These are phyloP conservation scores for Lactifluus pinguis DNA, from an alignment of 768 basidiomycete species.

Conservation along the genomic window DNA sequence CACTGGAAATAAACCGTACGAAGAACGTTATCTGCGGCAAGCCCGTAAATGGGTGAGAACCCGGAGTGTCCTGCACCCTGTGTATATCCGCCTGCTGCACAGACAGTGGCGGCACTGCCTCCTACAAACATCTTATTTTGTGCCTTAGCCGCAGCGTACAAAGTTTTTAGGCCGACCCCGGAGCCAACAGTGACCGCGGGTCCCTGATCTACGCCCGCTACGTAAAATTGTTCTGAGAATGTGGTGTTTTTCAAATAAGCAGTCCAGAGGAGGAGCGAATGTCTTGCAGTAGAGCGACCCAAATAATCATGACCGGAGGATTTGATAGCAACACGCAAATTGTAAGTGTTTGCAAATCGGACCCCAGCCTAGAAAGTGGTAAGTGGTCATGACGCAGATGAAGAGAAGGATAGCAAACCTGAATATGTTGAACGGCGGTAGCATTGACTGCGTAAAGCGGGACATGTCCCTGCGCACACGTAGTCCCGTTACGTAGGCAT, in stretches of 20 bases:
- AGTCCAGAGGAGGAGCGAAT: slow-evolving; percentile 35
- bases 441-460: slow-evolving; percentile 18
- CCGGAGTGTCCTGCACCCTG: slow-evolving; percentile 24
- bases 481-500: slow-evolving; percentile 10
- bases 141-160: neutral
- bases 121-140: neutral
- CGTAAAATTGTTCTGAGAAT: neutral
- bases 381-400: neutral
- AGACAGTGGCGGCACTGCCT: slow-evolving; percentile 18
- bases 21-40: slow-evolving; percentile 23
- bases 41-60: slow-evolving; percentile 20
- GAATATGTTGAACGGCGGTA: slow-evolving; percentile 10
- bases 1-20: neutral
- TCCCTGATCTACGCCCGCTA: slow-evolving; percentile 18
- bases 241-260: slow-evolving; percentile 29
- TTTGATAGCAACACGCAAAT: no score
- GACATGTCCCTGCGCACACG: slow-evolving; percentile 14
- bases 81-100: slow-evolving; percentile 20
- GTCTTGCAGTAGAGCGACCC: slow-evolving; percentile 27
- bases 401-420: neutral
- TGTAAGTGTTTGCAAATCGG: neutral
- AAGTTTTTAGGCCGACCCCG: neutral
- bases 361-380: neutral
- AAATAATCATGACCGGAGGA: neutral
- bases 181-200: slow-evolving; percentile 13